phyloP scores from a whole-genome alignment of 805 yeast species.

The Suhomyces xylopsoci region DNA sequence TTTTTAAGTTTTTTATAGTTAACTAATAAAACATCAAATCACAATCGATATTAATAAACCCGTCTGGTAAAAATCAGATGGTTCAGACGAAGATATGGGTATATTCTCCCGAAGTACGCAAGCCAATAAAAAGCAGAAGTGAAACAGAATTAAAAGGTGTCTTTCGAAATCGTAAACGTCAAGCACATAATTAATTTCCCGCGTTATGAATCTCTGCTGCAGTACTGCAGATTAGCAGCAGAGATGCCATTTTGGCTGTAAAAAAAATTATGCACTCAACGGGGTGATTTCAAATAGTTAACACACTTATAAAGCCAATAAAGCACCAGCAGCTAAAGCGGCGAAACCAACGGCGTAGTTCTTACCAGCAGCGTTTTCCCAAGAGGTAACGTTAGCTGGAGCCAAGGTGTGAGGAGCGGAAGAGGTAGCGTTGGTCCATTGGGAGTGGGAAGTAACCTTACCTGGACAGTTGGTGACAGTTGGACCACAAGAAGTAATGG shows the following conservation, averaged over 20 bases:
- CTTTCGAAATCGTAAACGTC: background rate
- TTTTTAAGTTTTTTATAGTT: background rate
- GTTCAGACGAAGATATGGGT: background rate
- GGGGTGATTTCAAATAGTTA: background rate
- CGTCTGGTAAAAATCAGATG: background rate
- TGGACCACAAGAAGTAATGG: slow-evolving; percentile 40
- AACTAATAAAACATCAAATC: background rate
- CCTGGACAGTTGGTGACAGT: slow-evolving; percentile 46
- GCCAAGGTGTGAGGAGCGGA: slow-evolving; percentile 11
- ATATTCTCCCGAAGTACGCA: background rate
- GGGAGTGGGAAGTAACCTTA: slow-evolving; percentile 4
- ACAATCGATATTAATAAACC: background rate
- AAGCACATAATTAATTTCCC: background rate
- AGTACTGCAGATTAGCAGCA: background rate
- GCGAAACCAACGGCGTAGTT: slow-evolving; percentile 16
- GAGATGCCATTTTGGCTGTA: background rate
- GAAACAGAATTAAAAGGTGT: slow-evolving; percentile 2
- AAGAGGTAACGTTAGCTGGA: slow-evolving; percentile 12
- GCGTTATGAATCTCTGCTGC: background rate
- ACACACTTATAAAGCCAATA: slow-evolving; percentile 29
- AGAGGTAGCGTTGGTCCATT: slow-evolving; percentile 17
- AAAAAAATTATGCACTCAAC: background rate
- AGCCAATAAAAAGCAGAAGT: slow-evolving; percentile 2
- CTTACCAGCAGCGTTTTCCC: slow-evolving; percentile 25
- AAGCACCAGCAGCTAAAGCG: slow-evolving; percentile 22